Percentiles rank a stretch among this genome's conserved stretches.
Conservation (phyloP, 441 rosid species). For the Biscutella auriculata region DNA sequence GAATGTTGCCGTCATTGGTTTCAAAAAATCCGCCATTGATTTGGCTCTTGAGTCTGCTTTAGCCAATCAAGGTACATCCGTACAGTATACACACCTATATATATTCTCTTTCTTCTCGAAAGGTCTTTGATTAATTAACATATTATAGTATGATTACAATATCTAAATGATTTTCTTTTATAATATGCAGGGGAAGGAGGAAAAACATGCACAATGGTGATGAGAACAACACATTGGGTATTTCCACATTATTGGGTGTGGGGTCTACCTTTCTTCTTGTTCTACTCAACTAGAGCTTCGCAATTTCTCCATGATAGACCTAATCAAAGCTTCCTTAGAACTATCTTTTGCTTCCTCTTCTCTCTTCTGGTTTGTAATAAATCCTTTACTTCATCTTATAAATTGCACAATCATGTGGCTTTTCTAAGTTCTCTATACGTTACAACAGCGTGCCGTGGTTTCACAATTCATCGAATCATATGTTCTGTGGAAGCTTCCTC, state of each 20-base stretch:
- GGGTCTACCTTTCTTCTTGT: constrained; percentile 80
- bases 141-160: neutral
- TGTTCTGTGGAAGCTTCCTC: constrained; percentile 57
- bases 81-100: no score
- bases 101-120: neutral
- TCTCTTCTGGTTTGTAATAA: constrained; percentile 50
- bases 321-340: constrained; percentile 39
- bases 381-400: neutral
- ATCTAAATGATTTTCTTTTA: no score
- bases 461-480: constrained; percentile 84
- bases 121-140: constrained; percentile 4
- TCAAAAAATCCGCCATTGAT: constrained; percentile 83
- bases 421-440: constrained; percentile 25
- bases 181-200: constrained; percentile 40
- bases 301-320: constrained; percentile 72
- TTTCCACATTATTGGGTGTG: constrained; percentile 79
- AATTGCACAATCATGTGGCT: constrained; percentile 14
- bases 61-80: constrained; percentile 61
- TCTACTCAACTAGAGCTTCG: constrained; percentile 78
- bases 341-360: constrained; percentile 39
- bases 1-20: constrained; percentile 62
- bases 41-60: constrained; percentile 75
- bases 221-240: constrained; percentile 74
- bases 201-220: constrained; percentile 66
- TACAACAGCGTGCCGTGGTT: constrained; percentile 44